phyloP scores from a whole-genome alignment of 2,329 filamentous ascomycete species.

The Ceratocystis smalleyi region DNA sequence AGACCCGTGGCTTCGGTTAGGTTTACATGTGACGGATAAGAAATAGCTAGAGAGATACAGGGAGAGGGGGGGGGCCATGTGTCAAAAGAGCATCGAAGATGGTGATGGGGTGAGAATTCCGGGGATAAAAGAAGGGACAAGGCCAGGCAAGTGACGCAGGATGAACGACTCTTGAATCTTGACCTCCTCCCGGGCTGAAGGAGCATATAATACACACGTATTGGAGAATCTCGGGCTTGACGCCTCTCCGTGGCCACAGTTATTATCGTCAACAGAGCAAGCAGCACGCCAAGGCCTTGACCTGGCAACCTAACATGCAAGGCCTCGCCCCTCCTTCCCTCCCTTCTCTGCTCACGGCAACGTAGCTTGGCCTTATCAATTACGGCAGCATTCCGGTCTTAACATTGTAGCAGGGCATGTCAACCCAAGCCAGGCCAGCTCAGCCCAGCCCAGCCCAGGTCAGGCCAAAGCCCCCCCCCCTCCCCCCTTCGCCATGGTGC shows the following conservation, averaged over 20 bases:
- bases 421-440: background rate
- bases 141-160: background rate
- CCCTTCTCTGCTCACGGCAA: background rate
- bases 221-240: background rate
- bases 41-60: background rate
- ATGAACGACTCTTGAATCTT: background rate
- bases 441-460: background rate
- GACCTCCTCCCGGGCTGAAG: background rate
- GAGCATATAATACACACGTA: background rate
- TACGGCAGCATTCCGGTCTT: background rate
- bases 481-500: background rate
- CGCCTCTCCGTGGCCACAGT: no score
- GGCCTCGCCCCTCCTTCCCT: background rate
- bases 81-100: background rate
- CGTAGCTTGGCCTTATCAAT: background rate
- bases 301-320: background rate
- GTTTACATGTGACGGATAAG: background rate
- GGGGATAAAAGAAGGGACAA: background rate
- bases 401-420: background rate
- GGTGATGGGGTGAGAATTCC: background rate
- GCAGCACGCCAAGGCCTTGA: background rate
- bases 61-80: background rate
- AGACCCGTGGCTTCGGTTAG: background rate
- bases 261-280: no score
- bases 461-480: background rate